Evolutionary conservation across 306 rosid species (phyloP).

Genomic region (Amphicarpaea edgeworthii): DNA sequence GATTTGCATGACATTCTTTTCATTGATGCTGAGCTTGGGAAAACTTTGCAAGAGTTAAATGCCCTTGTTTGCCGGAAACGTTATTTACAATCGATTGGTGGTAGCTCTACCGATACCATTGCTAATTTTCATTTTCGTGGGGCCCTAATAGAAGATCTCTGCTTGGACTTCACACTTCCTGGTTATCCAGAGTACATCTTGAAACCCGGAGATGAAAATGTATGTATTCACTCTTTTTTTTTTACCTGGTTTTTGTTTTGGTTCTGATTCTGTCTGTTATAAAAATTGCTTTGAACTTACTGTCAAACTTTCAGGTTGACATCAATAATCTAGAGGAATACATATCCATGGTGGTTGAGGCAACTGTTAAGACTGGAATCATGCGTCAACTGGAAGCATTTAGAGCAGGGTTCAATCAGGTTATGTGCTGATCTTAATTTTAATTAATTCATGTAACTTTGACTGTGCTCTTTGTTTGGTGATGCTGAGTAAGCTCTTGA

Average conservation of each 20-base stretch:
- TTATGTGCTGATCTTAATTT: slow-evolving; percentile 47
- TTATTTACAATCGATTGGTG: slow-evolving; percentile 60
- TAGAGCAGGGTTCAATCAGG: slow-evolving; percentile 98
- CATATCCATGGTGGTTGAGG: slow-evolving; percentile 82
- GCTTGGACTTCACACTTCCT: slow-evolving; percentile 89
- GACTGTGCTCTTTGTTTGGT: slow-evolving; percentile 22
- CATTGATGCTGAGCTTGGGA: slow-evolving; percentile 90
- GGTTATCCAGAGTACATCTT: slow-evolving; percentile 87
- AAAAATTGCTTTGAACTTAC: slow-evolving; percentile 23
- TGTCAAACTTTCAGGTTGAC: slow-evolving; percentile 67
- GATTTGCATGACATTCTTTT: slow-evolving; percentile 93
- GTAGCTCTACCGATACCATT: slow-evolving; percentile 49
- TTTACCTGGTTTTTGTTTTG: background rate
- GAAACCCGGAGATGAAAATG: slow-evolving; percentile 87
- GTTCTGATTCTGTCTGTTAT: background rate
- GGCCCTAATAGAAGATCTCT: slow-evolving; percentile 83
- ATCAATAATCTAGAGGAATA: slow-evolving; percentile 91
- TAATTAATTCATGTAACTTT: background rate
- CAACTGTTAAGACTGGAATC: slow-evolving; percentile 91
- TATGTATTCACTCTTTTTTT: slow-evolving; percentile 44
- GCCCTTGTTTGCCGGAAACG: slow-evolving; percentile 80
- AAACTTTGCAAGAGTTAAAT: slow-evolving; percentile 85
- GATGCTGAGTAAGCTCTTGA: slow-evolving; percentile 6
- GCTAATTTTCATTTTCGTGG: slow-evolving; percentile 68
- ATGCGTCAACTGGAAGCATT: slow-evolving; percentile 89